These are phyloP conservation scores for Sporothrix mexicana DNA, from an alignment of 2,329 filamentous ascomycete genomes.

Conservation along the genomic window DNA sequence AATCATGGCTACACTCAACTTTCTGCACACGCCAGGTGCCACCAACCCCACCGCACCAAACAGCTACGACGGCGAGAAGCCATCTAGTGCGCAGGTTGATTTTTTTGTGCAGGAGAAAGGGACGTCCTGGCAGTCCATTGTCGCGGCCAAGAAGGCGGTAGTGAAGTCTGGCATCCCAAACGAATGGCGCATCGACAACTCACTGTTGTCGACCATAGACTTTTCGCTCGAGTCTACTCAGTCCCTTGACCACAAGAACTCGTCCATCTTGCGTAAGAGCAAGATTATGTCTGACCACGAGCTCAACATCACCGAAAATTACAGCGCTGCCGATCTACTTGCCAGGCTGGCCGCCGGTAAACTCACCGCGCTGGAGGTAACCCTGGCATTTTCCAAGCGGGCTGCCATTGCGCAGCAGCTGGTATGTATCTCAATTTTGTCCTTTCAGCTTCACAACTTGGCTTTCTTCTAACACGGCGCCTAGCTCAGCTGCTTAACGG, in stretches of 20 bases:
- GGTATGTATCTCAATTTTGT: no score
- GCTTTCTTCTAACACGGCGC: no score
- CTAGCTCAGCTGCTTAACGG: conserved; percentile 57
- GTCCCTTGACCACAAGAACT: not conserved
- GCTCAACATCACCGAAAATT: conserved; percentile 30
- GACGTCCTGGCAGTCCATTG: not conserved
- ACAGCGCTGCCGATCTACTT: not conserved
- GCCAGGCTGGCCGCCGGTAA: not conserved
- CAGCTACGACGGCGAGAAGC: not conserved
- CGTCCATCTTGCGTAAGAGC: not conserved
- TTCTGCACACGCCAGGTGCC: no score
- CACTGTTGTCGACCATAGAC: not conserved
- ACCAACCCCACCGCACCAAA: not conserved
- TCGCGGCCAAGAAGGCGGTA: not conserved
- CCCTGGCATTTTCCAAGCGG: conserved; percentile 25
- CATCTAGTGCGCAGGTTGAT: not conserved
- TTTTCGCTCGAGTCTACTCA: not conserved
- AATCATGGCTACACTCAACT: no score
- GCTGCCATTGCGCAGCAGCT: conserved; percentile 33
- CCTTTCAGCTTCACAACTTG: no score
- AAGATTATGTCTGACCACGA: conserved; percentile 4
- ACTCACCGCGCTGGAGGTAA: conserved; percentile 16
- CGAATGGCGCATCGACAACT: not conserved
- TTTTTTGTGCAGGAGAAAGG: not conserved
- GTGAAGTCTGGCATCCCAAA: not conserved